Base-by-base conservation (phyloP, 352 stramenopile genomes). In the Globisporangium radiosum region DNA sequence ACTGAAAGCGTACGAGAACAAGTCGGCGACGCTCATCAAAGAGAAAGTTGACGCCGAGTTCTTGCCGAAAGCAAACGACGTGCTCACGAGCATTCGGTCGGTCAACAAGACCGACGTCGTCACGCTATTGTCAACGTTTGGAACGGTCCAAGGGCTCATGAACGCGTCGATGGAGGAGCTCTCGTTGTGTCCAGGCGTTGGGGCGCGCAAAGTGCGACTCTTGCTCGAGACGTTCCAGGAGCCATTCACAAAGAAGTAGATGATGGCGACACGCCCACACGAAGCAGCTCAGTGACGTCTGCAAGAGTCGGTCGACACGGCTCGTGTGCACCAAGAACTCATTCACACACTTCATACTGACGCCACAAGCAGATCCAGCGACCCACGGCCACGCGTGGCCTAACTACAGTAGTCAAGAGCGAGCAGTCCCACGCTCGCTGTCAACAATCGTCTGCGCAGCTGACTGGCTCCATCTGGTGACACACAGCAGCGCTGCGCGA, bases 61-160 rank as follows among this genome's bases (percentile, higher is more conserved):
- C 60, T 69, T 98, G 15, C 73, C 85, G 0, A 92, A 97, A 66
- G 85, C 96, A 7, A 87, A 94, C 58, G 87, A 98, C 65, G 88
- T 95, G 50, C 77, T 99, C 51, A 94, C 80, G 44, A 85, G 75
- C 44, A 78, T 98, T 10, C 78, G 85, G 15, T 95, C 87, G 33
- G 80, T 98, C 13, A 98, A 99, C 77, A 98, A 98, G 68, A 98
- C 95, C 40, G 96, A 99, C 76, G 85, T 97, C 7, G 67, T 89
- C 6, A 97, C 93, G 40, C 68, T 99, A 44, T 68, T 97, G 36
- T 87, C 80, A 40, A 96, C 96, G 39, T 99, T 99, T 71, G 81
- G 85, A 33, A 91, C 80, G 1, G 73, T 98, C 5, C 71, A 80
- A 25, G 81, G 85, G 14, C 69, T 98, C 11, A 92, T 94, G 71